Base-by-base conservation (phyloP, 805 yeast genomes). In the Lachancea thermotolerans region DNA sequence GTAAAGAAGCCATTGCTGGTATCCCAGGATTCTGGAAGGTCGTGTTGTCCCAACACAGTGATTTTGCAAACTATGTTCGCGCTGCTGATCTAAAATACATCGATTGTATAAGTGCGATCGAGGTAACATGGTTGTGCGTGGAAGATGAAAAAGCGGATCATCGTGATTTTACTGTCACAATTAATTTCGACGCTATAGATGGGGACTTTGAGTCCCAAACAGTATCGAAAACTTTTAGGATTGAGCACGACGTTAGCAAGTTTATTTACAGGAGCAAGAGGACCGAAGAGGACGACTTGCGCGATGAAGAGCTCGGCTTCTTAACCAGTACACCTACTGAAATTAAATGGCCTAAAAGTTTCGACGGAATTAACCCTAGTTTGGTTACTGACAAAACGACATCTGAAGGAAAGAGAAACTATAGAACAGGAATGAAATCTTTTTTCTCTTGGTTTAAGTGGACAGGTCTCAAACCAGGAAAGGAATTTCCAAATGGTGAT, bases 21-120 rank as follows among this genome's bases (percentile, higher is more conserved):
- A 75, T 89, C 36, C 88, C 90, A 1, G 77, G 77, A 51, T 89
- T 91, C 63, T 91, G 98, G 98, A 82, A 85, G 56, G 76, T 83
- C 43, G 95, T 85, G 0, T 65, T 91, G 10, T 88, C 90, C 2
- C 87, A 85, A 58, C 84, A 84, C 56, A 83, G 85, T 42, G 96
- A 86, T 52, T 85, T 91, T 59, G 82, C 85, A 12, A 95, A 89
- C 50, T 87, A 77, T 60, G 69, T 90, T 15, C 73, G 79, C 28
- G 78, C 82, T 1, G 85, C 83, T 33, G 97, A 90, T 64, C 78
- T 81, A 66, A 81, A 81, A 60, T 83, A 76, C 54, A 61, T 89
- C 39, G 96, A 89, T 56, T 62, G 65, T 39, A 74, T 90, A 46
- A 68, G 65, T 30, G 85, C 85, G 49, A 68, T 91, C 7, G 72